Percentiles rank a stretch among this genome's conserved stretches.
Conservation (phyloP, 129 eudicot genomes). For the Solidago caesia region DNA sequence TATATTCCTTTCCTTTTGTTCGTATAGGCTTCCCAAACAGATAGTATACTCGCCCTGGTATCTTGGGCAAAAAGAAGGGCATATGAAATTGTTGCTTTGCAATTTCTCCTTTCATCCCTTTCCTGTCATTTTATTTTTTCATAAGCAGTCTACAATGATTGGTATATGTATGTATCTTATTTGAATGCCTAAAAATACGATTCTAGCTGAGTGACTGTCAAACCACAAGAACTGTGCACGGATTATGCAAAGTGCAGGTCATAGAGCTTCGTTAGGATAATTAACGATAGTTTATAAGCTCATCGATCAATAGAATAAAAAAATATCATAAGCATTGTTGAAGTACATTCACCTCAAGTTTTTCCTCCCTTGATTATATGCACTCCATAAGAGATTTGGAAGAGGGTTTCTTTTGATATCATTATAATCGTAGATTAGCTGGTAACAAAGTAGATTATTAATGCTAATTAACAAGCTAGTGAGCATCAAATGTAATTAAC, state of each 20-base stretch:
- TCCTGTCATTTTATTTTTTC: conserved; percentile 21
- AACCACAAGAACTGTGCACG: not conserved
- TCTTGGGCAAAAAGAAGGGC: conserved; percentile 35
- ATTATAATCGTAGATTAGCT: conserved; percentile 29
- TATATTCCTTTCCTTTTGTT: conserved; percentile 45
- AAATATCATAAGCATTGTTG: not conserved
- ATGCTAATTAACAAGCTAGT: conserved; percentile 4
- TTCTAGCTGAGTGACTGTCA: not conserved
- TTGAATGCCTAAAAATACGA: not conserved
- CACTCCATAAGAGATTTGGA: conserved; percentile 19
- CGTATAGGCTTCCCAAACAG: conserved; percentile 60
- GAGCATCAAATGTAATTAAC: not conserved
- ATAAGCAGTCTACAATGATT: not conserved
- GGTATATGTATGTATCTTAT: not conserved
- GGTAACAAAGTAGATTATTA: conserved; percentile 19
- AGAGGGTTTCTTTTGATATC: conserved; percentile 31
- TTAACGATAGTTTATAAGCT: too few relatives aligned
- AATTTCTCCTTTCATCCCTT: conserved; percentile 32
- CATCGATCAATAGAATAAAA: too few relatives aligned
- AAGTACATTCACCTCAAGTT: conserved; percentile 34
- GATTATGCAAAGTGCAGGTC: too few relatives aligned
- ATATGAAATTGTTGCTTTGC: conserved; percentile 33
- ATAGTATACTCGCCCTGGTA: conserved; percentile 42
- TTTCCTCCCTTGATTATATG: conserved; percentile 24
- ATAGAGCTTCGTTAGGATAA: not conserved